These are phyloP conservation scores for Colletotrichum sp. DNA, from an alignment of 2,329 filamentous ascomycete genomes.

Conservation along the genomic window DNA sequence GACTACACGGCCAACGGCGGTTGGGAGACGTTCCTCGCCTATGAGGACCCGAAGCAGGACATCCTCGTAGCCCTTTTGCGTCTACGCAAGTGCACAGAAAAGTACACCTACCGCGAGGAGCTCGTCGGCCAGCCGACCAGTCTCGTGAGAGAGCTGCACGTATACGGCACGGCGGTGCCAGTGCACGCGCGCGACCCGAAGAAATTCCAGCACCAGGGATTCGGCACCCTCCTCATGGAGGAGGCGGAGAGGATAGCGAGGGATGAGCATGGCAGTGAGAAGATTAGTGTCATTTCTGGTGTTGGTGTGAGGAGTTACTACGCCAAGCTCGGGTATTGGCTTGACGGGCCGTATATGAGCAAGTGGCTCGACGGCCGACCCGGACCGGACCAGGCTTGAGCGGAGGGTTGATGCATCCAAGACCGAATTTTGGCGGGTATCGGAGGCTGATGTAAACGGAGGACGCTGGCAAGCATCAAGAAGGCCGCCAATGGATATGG, in stretches of 20 bases:
- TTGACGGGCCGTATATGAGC: constrained; percentile 89
- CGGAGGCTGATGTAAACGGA: not conserved
- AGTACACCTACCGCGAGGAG: constrained; percentile 91
- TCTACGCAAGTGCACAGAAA: constrained; percentile 86
- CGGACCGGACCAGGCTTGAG: constrained; percentile 20
- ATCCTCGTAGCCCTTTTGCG: constrained; percentile 92
- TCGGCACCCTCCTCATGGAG: constrained; percentile 95
- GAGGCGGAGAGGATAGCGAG: constrained; percentile 95
- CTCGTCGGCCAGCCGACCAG: constrained; percentile 86
- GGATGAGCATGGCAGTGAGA: constrained; percentile 90
- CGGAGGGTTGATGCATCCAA: not conserved
- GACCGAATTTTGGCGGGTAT: not conserved
- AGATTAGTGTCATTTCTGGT: constrained; percentile 97
- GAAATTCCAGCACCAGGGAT: constrained; percentile 98
- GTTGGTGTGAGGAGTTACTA: constrained; percentile 97
- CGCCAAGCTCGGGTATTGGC: constrained; percentile 86
- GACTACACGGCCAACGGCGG: constrained; percentile 96
- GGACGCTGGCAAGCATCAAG: fast-evolving
- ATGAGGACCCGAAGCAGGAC: constrained; percentile 98
- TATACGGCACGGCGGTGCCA: constrained; percentile 97
- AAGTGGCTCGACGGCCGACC: constrained; percentile 63
- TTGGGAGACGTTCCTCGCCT: constrained; percentile 98
- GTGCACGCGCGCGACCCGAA: constrained; percentile 93
- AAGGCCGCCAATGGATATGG: not conserved
- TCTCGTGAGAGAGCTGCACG: constrained; percentile 91